These are phyloP conservation scores for Macrotyloma uniflorum DNA, from an alignment of 306 rosid genomes.

Conservation along the genomic window DNA sequence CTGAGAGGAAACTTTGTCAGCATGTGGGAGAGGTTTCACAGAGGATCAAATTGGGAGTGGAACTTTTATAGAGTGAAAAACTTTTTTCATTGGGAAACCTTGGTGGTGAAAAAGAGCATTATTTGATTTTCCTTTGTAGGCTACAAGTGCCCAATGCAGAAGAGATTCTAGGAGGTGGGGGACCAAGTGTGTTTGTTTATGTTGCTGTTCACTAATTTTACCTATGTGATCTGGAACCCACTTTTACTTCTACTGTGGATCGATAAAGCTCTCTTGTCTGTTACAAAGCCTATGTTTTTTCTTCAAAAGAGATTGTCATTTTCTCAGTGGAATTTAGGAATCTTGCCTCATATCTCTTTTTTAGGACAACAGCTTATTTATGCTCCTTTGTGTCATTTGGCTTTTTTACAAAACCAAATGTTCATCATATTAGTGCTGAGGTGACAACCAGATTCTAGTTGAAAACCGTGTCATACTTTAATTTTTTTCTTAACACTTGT, in stretches of 20 bases:
- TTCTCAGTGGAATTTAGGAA: conserved; percentile 47
- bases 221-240: conserved; percentile 47
- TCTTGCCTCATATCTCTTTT: conserved; percentile 31
- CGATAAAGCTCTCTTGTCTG: conserved; percentile 37
- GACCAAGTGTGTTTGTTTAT: conserved; percentile 44
- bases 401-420: background rate
- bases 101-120: conserved; percentile 38
- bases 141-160: conserved; percentile 46
- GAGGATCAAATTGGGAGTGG: conserved; percentile 37
- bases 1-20: conserved; percentile 41
- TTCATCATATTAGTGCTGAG: background rate
- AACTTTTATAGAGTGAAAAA: conserved; percentile 34
- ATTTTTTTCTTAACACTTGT: background rate
- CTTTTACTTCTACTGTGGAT: conserved; percentile 42
- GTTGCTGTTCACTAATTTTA: conserved; percentile 36
- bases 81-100: conserved; percentile 9
- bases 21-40: conserved; percentile 27
- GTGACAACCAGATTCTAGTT: background rate
- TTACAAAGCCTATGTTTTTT: conserved; percentile 32
- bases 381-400: conserved; percentile 29
- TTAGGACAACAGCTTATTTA: conserved; percentile 10
- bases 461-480: background rate
- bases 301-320: conserved; percentile 29
- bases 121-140: conserved; percentile 33
- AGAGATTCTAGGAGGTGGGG: conserved; percentile 42